Conservation (phyloP, 306 rosid genomes). For the Cucumis melo region DNA sequence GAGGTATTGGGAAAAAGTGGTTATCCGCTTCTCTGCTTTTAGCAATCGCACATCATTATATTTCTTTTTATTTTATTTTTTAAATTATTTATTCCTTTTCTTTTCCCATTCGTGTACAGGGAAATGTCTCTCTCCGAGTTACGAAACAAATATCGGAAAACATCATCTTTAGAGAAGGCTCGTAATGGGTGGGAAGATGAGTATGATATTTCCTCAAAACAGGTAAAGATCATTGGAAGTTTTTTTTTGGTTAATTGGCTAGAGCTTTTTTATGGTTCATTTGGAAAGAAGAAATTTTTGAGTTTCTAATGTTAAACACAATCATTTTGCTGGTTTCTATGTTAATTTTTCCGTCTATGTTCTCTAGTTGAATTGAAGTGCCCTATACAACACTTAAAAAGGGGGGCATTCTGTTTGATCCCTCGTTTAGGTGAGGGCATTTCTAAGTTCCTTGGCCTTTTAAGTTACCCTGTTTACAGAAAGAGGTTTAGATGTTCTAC, state of each 20-base stretch:
- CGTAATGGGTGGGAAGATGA: conserved; percentile 86
- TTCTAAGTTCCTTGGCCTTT: background rate
- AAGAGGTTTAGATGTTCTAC: background rate
- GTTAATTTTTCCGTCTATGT: background rate
- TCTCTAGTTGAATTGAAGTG: background rate
- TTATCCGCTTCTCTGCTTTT: conserved; percentile 7
- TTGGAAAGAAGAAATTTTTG: background rate
- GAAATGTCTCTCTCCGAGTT: conserved; percentile 90
- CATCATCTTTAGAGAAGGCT: conserved; percentile 75
- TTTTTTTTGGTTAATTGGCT: background rate
- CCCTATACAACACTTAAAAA: background rate
- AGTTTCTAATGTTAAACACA: background rate
- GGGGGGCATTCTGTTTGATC: background rate
- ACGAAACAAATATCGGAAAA: conserved; percentile 69
- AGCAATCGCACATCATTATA: background rate
- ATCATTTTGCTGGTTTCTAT: background rate
- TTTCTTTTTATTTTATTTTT: background rate
- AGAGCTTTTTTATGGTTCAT: background rate
- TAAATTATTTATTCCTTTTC: background rate
- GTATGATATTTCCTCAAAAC: conserved; percentile 83
- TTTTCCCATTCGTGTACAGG: conserved; percentile 20
- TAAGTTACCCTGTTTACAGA: background rate
- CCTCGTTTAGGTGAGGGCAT: background rate
- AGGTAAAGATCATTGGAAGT: conserved; percentile 34
- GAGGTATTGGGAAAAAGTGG: conserved; percentile 31